Conservation (phyloP, 2,329 filamentous ascomycete species). For the Pyrenophora seminiperda region DNA sequence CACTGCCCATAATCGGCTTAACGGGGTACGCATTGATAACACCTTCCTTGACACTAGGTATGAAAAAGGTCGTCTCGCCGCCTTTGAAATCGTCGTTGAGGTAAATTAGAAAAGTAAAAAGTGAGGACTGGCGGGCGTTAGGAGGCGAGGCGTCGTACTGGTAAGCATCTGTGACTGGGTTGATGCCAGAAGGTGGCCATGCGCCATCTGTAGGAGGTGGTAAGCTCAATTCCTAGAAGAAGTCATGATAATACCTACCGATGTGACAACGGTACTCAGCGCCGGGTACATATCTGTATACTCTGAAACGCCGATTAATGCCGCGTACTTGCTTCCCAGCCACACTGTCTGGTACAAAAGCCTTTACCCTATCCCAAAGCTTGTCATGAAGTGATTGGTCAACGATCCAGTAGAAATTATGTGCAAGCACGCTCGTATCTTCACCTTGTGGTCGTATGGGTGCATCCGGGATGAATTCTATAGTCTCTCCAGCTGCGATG, state of each 20-base stretch:
- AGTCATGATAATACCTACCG: constrained; percentile 32
- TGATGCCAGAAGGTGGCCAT: constrained; percentile 72
- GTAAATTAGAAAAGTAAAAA: constrained; percentile 73
- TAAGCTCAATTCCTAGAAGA: background rate
- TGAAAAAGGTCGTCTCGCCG: constrained; percentile 73
- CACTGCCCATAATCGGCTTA: constrained; percentile 69
- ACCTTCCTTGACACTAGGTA: constrained; percentile 67
- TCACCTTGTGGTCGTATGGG: constrained; percentile 70
- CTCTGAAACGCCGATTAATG: constrained; percentile 71
- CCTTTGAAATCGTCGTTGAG: constrained; percentile 74
- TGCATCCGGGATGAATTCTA: constrained; percentile 70
- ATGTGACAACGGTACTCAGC: constrained; percentile 75
- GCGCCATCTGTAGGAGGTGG: constrained; percentile 59
- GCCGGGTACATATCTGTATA: constrained; percentile 74
- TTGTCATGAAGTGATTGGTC: constrained; percentile 66
- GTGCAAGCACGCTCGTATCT: constrained; percentile 65
- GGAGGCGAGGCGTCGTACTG: constrained; percentile 69
- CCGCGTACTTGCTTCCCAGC: constrained; percentile 64
- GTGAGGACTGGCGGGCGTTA: constrained; percentile 65
- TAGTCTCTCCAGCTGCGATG: constrained; percentile 67
- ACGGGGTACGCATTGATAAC: constrained; percentile 72
- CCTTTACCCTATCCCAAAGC: constrained; percentile 65
- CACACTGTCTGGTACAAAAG: constrained; percentile 62
- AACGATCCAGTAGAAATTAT: constrained; percentile 76
- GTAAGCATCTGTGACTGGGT: constrained; percentile 61